A percentile compares a stretch with the other conserved stretches of the same genome.
These are phyloP conservation scores for Citrus trifoliata DNA, from an alignment of 345 rosid genomes.

Conservation along the genomic window DNA sequence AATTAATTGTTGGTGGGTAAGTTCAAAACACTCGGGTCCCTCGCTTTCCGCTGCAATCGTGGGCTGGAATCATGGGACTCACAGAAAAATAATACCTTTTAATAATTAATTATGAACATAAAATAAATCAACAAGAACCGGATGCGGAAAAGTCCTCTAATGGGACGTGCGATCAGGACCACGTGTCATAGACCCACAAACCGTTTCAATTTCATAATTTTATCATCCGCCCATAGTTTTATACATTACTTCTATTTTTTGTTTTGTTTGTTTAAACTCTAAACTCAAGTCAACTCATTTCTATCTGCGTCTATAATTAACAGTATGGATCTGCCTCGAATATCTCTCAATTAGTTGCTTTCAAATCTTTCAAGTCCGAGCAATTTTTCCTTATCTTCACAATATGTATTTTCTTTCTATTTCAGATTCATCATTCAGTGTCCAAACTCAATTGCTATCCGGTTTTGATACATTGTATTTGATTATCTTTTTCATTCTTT, in stretches of 20 bases:
- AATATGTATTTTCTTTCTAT: not conserved
- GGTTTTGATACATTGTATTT: not conserved
- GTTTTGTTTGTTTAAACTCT: not conserved
- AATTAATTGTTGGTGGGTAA: not conserved
- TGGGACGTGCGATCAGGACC: not conserved
- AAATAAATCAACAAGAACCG: not conserved
- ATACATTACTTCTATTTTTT: too few relatives aligned
- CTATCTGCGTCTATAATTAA: not conserved
- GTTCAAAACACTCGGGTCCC: too few relatives aligned
- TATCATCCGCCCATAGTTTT: conserved; percentile 13
- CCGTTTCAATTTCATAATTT: not conserved
- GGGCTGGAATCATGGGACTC: too few relatives aligned
- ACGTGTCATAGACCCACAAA: not conserved
- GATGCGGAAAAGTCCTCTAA: not conserved
- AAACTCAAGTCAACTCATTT: not conserved
- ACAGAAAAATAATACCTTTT: too few relatives aligned
- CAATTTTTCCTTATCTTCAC: not conserved
- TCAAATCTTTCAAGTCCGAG: not conserved
- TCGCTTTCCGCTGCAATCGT: not conserved
- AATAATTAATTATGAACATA: too few relatives aligned
- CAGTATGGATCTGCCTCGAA: not conserved
- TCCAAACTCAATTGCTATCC: not conserved
- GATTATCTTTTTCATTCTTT: not conserved
- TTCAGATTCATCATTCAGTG: not conserved
- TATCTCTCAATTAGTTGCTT: not conserved